These are phyloP conservation scores for Silene coronaria DNA, from an alignment of 179 eudicot species.

Conservation along the genomic window DNA sequence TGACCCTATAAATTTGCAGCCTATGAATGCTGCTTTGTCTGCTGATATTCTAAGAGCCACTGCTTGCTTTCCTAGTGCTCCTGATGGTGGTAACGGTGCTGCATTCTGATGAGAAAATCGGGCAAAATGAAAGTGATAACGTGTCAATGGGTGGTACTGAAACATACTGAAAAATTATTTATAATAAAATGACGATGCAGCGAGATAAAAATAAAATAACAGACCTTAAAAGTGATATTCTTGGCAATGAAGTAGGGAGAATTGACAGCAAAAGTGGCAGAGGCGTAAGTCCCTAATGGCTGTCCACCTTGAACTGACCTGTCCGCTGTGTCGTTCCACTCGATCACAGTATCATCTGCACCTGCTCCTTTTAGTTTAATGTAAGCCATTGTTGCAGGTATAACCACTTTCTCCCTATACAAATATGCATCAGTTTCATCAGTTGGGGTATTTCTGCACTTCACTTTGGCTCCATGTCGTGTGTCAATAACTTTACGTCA, in stretches of 20 bases:
- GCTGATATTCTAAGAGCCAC: slow-evolving; percentile 82
- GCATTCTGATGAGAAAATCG: slow-evolving; percentile 38
- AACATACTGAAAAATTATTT: no score
- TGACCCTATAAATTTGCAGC: slow-evolving; percentile 69
- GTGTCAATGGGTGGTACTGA: no score
- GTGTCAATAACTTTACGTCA: no score
- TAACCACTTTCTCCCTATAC: slow-evolving; percentile 65
- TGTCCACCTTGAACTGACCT: slow-evolving; percentile 43
- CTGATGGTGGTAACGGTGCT: slow-evolving; percentile 63
- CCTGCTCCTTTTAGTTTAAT: slow-evolving; percentile 55
- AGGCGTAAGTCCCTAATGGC: slow-evolving; percentile 67
- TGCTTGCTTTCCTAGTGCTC: slow-evolving; percentile 74
- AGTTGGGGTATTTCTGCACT: neutral
- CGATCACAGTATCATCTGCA: slow-evolving; percentile 52
- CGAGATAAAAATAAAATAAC: neutral
- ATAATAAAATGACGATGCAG: neutral
- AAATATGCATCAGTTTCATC: neutral
- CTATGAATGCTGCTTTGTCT: slow-evolving; percentile 66
- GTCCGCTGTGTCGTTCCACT: slow-evolving; percentile 79
- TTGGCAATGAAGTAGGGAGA: slow-evolving; percentile 67
- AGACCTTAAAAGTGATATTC: slow-evolving; percentile 73
- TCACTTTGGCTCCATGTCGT: neutral
- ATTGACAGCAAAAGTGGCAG: slow-evolving; percentile 81
- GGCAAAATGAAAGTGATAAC: neutral
- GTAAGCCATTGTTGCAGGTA: slow-evolving; percentile 60